These are phyloP conservation scores for Vicia sativa DNA, from an alignment of 306 rosid genomes.

Conservation along the genomic window DNA sequence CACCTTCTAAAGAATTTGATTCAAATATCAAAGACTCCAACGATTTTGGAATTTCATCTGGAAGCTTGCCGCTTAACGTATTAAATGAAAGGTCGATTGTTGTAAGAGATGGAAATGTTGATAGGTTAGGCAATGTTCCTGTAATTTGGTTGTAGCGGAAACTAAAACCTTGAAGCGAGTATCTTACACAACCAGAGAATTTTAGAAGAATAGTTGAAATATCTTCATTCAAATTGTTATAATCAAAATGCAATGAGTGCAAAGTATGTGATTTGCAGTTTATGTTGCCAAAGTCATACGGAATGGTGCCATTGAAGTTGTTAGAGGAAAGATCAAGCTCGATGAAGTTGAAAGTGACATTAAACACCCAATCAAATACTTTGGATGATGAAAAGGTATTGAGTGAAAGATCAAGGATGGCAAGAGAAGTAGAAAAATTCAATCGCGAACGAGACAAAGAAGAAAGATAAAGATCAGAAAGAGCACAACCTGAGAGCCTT, in stretches of 20 bases:
- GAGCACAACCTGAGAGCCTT: not conserved
- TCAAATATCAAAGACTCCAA: no score
- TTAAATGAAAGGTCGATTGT: no score
- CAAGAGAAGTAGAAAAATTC: not conserved
- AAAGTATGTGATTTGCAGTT: not conserved
- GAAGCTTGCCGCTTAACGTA: no score
- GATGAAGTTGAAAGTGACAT: not conserved
- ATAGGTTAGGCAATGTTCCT: no score
- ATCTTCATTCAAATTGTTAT: not conserved
- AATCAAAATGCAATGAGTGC: not conserved
- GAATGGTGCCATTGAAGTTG: no score
- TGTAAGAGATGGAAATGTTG: no score
- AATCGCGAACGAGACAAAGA: not conserved
- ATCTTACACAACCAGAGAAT: not conserved
- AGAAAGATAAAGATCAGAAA: not conserved
- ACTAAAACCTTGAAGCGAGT: no score
- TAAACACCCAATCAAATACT: not conserved
- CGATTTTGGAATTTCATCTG: no score
- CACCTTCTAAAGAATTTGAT: no score
- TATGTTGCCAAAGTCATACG: no score
- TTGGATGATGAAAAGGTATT: not conserved
- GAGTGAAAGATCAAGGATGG: not conserved
- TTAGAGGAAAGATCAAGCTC: not conserved
- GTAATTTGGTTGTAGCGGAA: no score
- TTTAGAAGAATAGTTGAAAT: not conserved